A percentile compares a stretch with the other conserved stretches of the same genome.
Conservation (phyloP, 805 yeast species). For the Ogataea paraovalis region DNA sequence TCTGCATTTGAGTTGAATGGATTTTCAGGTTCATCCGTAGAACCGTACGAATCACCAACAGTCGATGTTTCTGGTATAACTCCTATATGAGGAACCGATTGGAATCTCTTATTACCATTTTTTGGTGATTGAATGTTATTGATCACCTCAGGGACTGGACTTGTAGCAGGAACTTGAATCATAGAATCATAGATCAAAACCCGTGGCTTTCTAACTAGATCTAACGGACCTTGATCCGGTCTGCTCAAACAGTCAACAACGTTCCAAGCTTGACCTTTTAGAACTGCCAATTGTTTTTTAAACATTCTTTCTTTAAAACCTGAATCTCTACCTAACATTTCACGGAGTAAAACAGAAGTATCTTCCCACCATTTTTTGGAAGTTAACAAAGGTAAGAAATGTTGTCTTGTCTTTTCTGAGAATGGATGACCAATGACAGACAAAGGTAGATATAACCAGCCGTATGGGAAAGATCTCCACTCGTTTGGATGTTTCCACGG, state of each 20-base stretch:
- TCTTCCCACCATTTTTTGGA: conserved; percentile 71
- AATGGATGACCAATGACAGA: conserved; percentile 66
- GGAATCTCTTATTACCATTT: too few species aligned
- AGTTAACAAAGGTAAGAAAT: conserved; percentile 55
- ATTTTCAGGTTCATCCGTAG: not conserved
- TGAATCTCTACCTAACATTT: conserved; percentile 49
- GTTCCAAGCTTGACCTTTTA: conserved; percentile 76
- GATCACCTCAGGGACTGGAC: conserved; percentile 34
- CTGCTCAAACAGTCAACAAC: conserved; percentile 61
- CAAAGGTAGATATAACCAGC: conserved; percentile 69
- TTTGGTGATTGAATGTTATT: conserved; percentile 44
- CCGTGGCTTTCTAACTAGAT: conserved; percentile 55
- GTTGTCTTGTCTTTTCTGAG: conserved; percentile 48
- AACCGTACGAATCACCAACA: not conserved
- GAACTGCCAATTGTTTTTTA: conserved; percentile 61
- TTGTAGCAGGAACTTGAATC: conserved; percentile 51
- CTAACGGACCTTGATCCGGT: conserved; percentile 61
- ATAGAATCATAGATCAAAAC: conserved; percentile 57
- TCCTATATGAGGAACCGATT: too few species aligned
- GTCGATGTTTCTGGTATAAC: too few species aligned
- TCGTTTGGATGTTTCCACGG: conserved; percentile 85
- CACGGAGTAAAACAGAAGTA: conserved; percentile 42
- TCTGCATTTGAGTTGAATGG: not conserved
- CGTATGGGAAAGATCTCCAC: conserved; percentile 76
- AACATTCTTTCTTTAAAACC: conserved; percentile 67